phyloP scores from a whole-genome alignment of 768 basidiomycete species.

The Fistulinella prunicolor region DNA sequence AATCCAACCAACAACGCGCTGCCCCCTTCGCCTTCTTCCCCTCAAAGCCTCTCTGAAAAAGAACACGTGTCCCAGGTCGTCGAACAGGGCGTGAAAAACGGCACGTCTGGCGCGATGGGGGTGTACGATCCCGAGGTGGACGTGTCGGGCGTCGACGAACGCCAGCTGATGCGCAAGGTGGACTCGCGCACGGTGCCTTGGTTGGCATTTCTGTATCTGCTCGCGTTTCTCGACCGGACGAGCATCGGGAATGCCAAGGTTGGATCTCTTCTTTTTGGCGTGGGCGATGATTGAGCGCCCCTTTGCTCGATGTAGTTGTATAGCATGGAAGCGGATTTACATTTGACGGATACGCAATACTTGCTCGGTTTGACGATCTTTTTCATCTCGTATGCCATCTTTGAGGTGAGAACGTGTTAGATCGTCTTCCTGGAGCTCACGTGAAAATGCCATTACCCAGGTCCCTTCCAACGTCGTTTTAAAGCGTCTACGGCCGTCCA shows the following conservation, averaged over 20 bases:
- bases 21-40: too few species aligned
- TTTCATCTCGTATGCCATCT: slow-evolving; percentile 64
- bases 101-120: too few species aligned
- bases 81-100: too few species aligned
- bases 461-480: slow-evolving; percentile 73
- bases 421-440: neutral
- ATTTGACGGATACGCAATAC: slow-evolving; percentile 65
- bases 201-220: slow-evolving; percentile 71
- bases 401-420: slow-evolving; percentile 45
- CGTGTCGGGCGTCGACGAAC: slow-evolving; percentile 61
- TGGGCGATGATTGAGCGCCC: neutral
- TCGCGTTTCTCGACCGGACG: slow-evolving; percentile 66
- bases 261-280: neutral
- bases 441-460: too few species aligned
- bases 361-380: slow-evolving; percentile 58
- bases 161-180: slow-evolving; percentile 66
- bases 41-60: too few species aligned
- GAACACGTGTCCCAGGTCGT: too few species aligned
- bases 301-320: slow-evolving; percentile 54
- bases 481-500: slow-evolving; percentile 69
- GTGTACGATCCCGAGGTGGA: slow-evolving; percentile 49
- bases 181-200: slow-evolving; percentile 66
- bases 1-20: too few species aligned
- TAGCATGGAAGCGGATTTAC: slow-evolving; percentile 52
- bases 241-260: slow-evolving; percentile 46